Evolutionary conservation across 2,329 filamentous ascomycete genomes (phyloP).

Genomic region (Colletotrichum liaoningense): DNA sequence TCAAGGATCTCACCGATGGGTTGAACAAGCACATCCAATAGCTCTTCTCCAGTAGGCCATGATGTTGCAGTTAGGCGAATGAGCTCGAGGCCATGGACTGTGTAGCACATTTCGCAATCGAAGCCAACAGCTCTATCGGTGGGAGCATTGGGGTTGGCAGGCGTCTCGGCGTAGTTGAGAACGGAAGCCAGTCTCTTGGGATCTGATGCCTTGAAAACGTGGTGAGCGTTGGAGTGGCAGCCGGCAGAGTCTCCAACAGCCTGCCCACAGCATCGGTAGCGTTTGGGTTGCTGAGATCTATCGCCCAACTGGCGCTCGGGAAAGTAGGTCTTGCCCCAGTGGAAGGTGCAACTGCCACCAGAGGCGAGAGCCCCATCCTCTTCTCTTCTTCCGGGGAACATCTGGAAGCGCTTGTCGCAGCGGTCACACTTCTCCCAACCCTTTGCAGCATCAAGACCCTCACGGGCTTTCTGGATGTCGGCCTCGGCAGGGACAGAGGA

Average conservation of each 20-base stretch:
- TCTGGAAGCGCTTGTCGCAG: slow-evolving; percentile 87
- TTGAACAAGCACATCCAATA: slow-evolving; percentile 87
- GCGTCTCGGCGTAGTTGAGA: slow-evolving; percentile 85
- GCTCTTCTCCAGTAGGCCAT: slow-evolving; percentile 81
- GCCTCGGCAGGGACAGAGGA: slow-evolving; percentile 71
- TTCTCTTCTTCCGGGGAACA: slow-evolving; percentile 86
- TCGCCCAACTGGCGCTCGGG: slow-evolving; percentile 68
- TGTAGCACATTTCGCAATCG: slow-evolving; percentile 99
- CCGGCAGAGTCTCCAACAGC: slow-evolving; percentile 78
- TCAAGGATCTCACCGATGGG: slow-evolving; percentile 88
- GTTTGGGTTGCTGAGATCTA: slow-evolving; percentile 66
- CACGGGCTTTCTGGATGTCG: slow-evolving; percentile 74
- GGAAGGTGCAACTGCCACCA: slow-evolving; percentile 83
- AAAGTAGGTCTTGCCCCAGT: slow-evolving; percentile 78
- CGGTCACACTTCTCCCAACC: slow-evolving; percentile 93
- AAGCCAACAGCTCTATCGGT: slow-evolving; percentile 79
- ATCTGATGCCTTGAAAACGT: slow-evolving; percentile 89
- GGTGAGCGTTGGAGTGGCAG: slow-evolving; percentile 76
- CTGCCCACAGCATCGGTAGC: slow-evolving; percentile 84
- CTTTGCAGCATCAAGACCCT: slow-evolving; percentile 73
- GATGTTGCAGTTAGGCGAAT: slow-evolving; percentile 89
- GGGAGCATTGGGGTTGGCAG: slow-evolving; percentile 66
- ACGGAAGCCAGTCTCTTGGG: slow-evolving; percentile 80
- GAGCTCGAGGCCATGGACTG: slow-evolving; percentile 86
- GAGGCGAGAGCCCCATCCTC: slow-evolving; percentile 81